phyloP scores from a whole-genome alignment of 495 filamentous ascomycete species.

The Parachaetomium inaequale region DNA sequence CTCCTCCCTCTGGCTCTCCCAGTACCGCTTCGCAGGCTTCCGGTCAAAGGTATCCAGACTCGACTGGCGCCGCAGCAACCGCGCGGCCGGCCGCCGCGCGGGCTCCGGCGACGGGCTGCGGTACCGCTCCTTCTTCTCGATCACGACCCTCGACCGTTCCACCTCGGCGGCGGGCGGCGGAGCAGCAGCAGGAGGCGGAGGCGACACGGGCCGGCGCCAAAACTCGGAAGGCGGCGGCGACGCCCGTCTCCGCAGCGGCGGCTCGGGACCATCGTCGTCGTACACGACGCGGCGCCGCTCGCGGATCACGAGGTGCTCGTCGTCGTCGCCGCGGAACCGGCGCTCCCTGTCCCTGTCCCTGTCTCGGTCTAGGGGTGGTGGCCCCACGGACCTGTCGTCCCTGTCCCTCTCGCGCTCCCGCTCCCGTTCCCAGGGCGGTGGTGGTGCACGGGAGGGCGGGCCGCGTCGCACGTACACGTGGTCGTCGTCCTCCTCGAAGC shows the following conservation, averaged over 20 bases:
- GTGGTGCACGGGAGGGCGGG: slow-evolving; percentile 20
- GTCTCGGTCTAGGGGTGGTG: neutral
- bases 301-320: neutral
- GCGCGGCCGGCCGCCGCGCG: slow-evolving; percentile 25
- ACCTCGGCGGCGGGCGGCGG: too few relatives aligned
- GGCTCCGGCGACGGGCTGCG: slow-evolving; percentile 38
- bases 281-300: slow-evolving; percentile 1
- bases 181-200: too few relatives aligned
- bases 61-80: slow-evolving; percentile 40
- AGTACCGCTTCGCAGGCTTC: slow-evolving; percentile 43
- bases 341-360: neutral
- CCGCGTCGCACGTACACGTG: slow-evolving; percentile 25
- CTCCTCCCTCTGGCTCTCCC: slow-evolving; percentile 41
- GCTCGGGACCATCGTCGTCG: slow-evolving; percentile 29
- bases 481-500: slow-evolving; percentile 32
- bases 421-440: slow-evolving; percentile 15
- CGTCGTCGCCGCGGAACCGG: neutral
- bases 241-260: slow-evolving; percentile 2
- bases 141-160: slow-evolving; percentile 31
- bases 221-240: slow-evolving; percentile 7
- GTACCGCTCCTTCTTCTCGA: slow-evolving; percentile 35
- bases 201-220: slow-evolving; percentile 17
- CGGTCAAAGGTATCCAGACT: slow-evolving; percentile 51
- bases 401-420: neutral
- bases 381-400: too few relatives aligned